Percentiles rank a stretch among this genome's conserved stretches.
Conservation (phyloP, 805 yeast species). For the Lipomyces sp. region DNA sequence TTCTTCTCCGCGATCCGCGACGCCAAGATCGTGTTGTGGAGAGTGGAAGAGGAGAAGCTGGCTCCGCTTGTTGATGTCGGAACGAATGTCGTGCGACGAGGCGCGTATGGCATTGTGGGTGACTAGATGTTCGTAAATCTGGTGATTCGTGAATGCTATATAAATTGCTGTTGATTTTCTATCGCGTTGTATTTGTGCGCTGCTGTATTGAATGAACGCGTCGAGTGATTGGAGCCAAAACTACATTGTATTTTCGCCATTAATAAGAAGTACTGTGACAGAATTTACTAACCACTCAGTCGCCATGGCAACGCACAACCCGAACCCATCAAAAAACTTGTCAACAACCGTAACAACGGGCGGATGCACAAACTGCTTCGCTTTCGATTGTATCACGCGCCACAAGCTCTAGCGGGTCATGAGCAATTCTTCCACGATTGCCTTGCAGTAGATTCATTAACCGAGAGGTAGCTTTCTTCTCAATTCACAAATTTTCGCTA, state of each 20-base stretch:
- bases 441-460: neutral
- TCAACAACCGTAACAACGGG: too few species aligned
- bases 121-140: neutral
- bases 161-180: neutral
- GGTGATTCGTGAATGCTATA: neutral
- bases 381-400: too few species aligned
- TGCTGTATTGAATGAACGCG: too few species aligned
- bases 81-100: conserved; percentile 33
- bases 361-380: too few species aligned
- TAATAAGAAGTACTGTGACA: too few species aligned
- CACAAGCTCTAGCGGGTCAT: neutral
- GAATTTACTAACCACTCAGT: too few species aligned
- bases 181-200: too few species aligned
- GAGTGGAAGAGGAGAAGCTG: conserved; percentile 12
- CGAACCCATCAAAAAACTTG: too few species aligned
- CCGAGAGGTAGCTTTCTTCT: neutral
- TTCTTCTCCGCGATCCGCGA: conserved; percentile 31
- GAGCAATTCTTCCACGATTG: neutral
- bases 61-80: conserved; percentile 20
- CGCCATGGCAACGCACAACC: too few species aligned
- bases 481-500: neutral
- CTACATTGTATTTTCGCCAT: neutral
- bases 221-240: neutral
- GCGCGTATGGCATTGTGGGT: conserved; percentile 28
- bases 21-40: conserved; percentile 25